A percentile compares a stretch with the other conserved stretches of the same genome.
phyloP scores from a whole-genome alignment of 139 green algal species.

The Chlorella vulgaris region DNA sequence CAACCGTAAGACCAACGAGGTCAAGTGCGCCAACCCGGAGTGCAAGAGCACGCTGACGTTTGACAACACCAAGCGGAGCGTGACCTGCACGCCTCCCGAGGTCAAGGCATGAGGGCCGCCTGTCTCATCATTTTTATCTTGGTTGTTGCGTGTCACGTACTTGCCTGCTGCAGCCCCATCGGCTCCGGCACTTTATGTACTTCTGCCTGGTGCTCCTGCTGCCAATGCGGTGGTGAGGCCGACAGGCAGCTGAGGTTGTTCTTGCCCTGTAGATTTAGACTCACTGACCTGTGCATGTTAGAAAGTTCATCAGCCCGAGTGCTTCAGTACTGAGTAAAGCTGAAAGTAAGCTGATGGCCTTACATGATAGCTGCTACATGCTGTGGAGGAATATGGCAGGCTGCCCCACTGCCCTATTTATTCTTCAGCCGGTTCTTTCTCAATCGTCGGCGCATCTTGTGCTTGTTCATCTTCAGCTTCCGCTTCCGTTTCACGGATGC shows the following conservation, averaged over 20 bases:
- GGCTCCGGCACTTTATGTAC: no score
- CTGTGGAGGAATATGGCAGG: no score
- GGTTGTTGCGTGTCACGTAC: no score
- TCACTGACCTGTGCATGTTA: no score
- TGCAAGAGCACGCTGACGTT: constrained; percentile 79
- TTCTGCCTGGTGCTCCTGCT: neutral
- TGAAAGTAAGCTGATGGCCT: no score
- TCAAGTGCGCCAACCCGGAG: constrained; percentile 75
- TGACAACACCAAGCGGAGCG: constrained; percentile 68
- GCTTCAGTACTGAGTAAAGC: no score
- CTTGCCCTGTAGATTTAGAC: no score
- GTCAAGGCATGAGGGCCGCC: neutral
- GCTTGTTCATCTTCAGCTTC: constrained; percentile 73
- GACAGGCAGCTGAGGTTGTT: no score
- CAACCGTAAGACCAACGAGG: constrained; percentile 57
- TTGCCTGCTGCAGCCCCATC: no score
- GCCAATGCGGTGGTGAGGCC: neutral
- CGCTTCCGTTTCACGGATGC: constrained; percentile 34
- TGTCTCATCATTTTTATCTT: no score
- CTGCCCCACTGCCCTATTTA: neutral
- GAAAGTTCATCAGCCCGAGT: no score
- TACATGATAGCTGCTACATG: no score
- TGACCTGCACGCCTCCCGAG: constrained; percentile 21
- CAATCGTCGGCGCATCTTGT: constrained; percentile 58
- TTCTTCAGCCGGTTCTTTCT: constrained; percentile 14